These are phyloP conservation scores for Trichoderma parareesei DNA, from an alignment of 495 filamentous ascomycete genomes.

Conservation along the genomic window DNA sequence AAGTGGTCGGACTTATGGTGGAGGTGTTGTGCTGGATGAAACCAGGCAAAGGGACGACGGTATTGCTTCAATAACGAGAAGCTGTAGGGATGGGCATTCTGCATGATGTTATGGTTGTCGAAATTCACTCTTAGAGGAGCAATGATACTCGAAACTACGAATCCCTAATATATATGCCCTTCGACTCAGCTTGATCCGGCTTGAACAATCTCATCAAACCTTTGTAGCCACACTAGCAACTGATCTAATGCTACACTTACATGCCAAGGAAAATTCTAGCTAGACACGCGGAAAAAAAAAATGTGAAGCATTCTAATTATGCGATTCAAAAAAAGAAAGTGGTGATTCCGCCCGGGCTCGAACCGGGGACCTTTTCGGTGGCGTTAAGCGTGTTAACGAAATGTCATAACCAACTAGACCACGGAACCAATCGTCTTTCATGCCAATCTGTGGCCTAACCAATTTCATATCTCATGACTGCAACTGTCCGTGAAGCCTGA, in stretches of 20 bases:
- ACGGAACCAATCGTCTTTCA: slow-evolving; percentile 5
- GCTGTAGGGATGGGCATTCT: too few relatives aligned
- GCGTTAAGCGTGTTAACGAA: slow-evolving; percentile 8
- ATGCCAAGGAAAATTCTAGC: neutral
- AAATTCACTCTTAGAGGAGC: too few relatives aligned
- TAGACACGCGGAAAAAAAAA: neutral
- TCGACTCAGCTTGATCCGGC: too few relatives aligned
- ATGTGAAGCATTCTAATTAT: neutral
- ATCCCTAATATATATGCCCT: too few relatives aligned
- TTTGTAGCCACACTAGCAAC: too few relatives aligned
- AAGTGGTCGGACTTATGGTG: neutral
- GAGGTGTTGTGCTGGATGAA: neutral
- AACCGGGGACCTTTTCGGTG: slow-evolving; percentile 10
- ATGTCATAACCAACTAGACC: slow-evolving; percentile 10
- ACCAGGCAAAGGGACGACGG: neutral
- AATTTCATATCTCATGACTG: neutral
- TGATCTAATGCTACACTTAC: too few relatives aligned
- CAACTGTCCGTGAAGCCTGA: neutral
- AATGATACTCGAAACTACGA: too few relatives aligned
- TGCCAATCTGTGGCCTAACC: neutral
- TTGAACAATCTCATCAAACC: too few relatives aligned
- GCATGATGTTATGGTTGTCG: too few relatives aligned
- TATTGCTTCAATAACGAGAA: neutral
- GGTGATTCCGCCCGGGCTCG: slow-evolving; percentile 9
- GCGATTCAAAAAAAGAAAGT: neutral